These are phyloP conservation scores for Intubia oerlemansii DNA, from an alignment of 2,329 filamentous ascomycete genomes.

Conservation along the genomic window DNA sequence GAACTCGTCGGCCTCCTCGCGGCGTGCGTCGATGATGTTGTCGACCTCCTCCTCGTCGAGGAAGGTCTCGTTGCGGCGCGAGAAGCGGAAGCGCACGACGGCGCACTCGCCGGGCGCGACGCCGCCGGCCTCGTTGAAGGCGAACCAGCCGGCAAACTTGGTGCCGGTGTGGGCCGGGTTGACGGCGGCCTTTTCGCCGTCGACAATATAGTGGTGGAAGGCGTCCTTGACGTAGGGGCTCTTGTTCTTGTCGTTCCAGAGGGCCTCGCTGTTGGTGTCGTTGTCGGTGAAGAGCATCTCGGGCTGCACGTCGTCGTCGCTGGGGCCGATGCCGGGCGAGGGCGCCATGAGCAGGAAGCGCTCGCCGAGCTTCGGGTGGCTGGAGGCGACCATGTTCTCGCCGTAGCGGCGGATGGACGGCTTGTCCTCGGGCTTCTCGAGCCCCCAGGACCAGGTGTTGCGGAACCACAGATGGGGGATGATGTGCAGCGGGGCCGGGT, in stretches of 20 bases:
- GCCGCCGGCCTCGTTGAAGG: constrained; percentile 75
- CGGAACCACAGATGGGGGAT: constrained; percentile 91
- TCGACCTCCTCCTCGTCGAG: constrained; percentile 88
- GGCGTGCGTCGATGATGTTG: constrained; percentile 67
- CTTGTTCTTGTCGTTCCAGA: constrained; percentile 63
- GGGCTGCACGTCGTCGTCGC: constrained; percentile 66
- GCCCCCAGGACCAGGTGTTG: constrained; percentile 92
- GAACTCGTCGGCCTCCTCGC: constrained; percentile 86
- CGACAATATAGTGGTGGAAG: constrained; percentile 74
- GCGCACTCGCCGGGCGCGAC: constrained; percentile 82
- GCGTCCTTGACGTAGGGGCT: constrained; percentile 84
- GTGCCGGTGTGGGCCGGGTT: constrained; percentile 68
- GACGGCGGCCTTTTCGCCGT: constrained; percentile 57
- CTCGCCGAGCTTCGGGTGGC: constrained; percentile 60
- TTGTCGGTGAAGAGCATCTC: constrained; percentile 86
- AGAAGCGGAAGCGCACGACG: constrained; percentile 80
- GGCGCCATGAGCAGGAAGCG: constrained; percentile 72
- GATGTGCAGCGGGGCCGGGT: constrained; percentile 80
- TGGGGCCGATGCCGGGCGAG: constrained; percentile 63
- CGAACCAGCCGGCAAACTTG: constrained; percentile 80
- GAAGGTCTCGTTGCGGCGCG: constrained; percentile 52
- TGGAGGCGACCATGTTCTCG: constrained; percentile 51
- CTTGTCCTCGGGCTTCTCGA: constrained; percentile 54
- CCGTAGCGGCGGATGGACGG: constrained; percentile 50
- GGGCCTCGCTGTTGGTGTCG: constrained; percentile 62